Evolutionary conservation across 1,284 basidiomycete species (phyloP).

Genomic region (Cutaneotrichosporon mucoides): DNA sequence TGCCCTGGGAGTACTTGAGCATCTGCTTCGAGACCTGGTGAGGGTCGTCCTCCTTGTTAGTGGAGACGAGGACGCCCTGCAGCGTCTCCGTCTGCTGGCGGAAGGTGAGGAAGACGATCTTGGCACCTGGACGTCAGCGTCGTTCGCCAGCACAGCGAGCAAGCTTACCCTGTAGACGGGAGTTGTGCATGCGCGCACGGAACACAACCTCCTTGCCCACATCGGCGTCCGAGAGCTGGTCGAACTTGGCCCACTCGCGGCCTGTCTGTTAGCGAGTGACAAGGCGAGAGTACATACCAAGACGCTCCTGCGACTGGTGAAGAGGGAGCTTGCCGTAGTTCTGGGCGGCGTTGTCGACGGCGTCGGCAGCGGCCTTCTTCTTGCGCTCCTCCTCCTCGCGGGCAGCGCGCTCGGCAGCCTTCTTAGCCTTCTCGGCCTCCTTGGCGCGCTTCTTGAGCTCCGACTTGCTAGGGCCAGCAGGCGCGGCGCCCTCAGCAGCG

Average conservation of each 20-base stretch:
- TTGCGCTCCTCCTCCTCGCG: conserved; percentile 72
- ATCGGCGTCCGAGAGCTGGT: conserved; percentile 61
- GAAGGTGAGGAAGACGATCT: conserved; percentile 91
- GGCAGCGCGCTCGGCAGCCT: conserved; percentile 76
- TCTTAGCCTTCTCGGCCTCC: conserved; percentile 87
- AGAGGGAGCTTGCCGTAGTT: conserved; percentile 89
- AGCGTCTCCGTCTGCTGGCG: conserved; percentile 86
- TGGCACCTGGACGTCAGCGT: conserved; percentile 53
- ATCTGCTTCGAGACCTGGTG: conserved; percentile 93
- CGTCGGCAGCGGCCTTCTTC: conserved; percentile 69
- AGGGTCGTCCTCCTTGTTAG: conserved; percentile 55
- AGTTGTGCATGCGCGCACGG: conserved; percentile 87
- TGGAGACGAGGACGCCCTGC: conserved; percentile 71
- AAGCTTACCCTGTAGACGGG: conserved; percentile 72
- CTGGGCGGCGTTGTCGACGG: conserved; percentile 73
- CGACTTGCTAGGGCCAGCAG: conserved; percentile 66
- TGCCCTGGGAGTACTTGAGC: conserved; percentile 82
- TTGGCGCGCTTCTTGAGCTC: conserved; percentile 92
- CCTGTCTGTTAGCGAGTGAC: conserved; percentile 41
- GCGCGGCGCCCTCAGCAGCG: conserved; percentile 18
- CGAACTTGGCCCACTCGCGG: conserved; percentile 59
- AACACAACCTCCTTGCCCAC: conserved; percentile 78
- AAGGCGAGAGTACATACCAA: conserved; percentile 35
- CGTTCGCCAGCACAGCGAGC: background rate
- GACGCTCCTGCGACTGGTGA: conserved; percentile 77